Percentiles rank a stretch among this genome's conserved stretches.
Conservation (phyloP, 2,329 filamentous ascomycete genomes). For the Fusarium decemcellulare region DNA sequence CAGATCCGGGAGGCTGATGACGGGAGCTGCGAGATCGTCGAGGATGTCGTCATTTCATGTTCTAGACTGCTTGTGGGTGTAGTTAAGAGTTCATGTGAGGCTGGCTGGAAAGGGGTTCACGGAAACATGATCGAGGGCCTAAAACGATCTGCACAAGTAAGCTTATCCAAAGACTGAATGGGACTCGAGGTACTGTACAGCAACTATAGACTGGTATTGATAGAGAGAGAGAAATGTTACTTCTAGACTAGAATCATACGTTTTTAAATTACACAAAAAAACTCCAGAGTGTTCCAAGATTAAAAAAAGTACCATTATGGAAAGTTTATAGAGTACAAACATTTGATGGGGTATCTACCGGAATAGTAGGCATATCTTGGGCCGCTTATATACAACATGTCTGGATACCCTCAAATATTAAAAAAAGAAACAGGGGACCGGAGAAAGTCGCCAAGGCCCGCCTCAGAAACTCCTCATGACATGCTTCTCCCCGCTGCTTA, state of each 20-base stretch:
- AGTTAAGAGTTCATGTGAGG: slow-evolving; percentile 66
- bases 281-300: neutral
- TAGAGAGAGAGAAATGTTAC: too few species aligned
- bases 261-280: too few species aligned
- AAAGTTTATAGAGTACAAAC: neutral
- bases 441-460: neutral
- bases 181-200: neutral
- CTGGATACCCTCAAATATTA: slow-evolving; percentile 4
- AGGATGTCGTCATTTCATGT: slow-evolving; percentile 65
- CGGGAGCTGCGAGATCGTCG: slow-evolving; percentile 59
- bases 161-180: slow-evolving; percentile 1
- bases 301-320: neutral
- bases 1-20: slow-evolving; percentile 52
- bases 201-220: neutral
- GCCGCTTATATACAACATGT: slow-evolving; percentile 7
- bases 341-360: slow-evolving; percentile 1
- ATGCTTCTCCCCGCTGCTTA: slow-evolving; percentile 37
- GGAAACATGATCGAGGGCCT: slow-evolving; percentile 60
- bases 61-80: slow-evolving; percentile 64
- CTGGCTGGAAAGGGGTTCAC: slow-evolving; percentile 65
- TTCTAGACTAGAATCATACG: too few species aligned
- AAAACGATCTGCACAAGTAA: slow-evolving; percentile 36
- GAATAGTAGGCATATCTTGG: neutral
- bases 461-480: slow-evolving; percentile 15
- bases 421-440: neutral